Evolutionary conservation across 495 filamentous ascomycete genomes (phyloP).

Genomic region (Xanthoparmelia taractica): DNA sequence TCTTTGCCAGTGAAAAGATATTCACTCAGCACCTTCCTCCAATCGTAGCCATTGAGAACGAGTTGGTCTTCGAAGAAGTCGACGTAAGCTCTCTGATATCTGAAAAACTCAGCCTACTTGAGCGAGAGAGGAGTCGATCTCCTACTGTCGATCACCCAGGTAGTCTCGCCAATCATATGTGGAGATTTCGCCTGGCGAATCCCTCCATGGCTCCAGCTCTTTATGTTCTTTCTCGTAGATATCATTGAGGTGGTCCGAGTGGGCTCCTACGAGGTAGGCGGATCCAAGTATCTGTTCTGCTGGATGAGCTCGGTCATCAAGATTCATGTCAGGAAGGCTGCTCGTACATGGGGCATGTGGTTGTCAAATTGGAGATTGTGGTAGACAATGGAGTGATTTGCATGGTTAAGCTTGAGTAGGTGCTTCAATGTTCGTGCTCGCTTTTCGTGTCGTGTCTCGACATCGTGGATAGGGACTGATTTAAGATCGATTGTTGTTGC

Average conservation of each 20-base stretch:
- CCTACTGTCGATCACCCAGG: slow-evolving; percentile 59
- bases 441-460: slow-evolving; percentile 73
- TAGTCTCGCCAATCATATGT: slow-evolving; percentile 79
- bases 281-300: slow-evolving; percentile 57
- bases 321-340: background rate
- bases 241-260: slow-evolving; percentile 58
- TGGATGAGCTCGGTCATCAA: slow-evolving; percentile 22
- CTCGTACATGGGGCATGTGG: slow-evolving; percentile 69
- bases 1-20: slow-evolving; percentile 63
- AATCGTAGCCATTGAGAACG: slow-evolving; percentile 58
- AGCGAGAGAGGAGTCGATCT: background rate
- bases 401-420: slow-evolving; percentile 82
- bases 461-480: slow-evolving; percentile 62
- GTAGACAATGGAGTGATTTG: slow-evolving; percentile 77
- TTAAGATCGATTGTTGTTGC: slow-evolving; percentile 52
- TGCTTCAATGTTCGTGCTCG: slow-evolving; percentile 79
- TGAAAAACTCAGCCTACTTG: slow-evolving; percentile 23
- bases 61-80: slow-evolving; percentile 81
- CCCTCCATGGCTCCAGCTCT: slow-evolving; percentile 68
- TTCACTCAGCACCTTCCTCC: slow-evolving; percentile 61
- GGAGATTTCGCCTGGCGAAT: slow-evolving; percentile 76
- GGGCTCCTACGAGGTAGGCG: slow-evolving; percentile 74
- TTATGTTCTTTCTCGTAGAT: slow-evolving; percentile 72
- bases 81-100: slow-evolving; percentile 78
- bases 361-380: slow-evolving; percentile 76